phyloP scores from a whole-genome alignment of 768 basidiomycete genomes.

The Pleurotus eryngii region DNA sequence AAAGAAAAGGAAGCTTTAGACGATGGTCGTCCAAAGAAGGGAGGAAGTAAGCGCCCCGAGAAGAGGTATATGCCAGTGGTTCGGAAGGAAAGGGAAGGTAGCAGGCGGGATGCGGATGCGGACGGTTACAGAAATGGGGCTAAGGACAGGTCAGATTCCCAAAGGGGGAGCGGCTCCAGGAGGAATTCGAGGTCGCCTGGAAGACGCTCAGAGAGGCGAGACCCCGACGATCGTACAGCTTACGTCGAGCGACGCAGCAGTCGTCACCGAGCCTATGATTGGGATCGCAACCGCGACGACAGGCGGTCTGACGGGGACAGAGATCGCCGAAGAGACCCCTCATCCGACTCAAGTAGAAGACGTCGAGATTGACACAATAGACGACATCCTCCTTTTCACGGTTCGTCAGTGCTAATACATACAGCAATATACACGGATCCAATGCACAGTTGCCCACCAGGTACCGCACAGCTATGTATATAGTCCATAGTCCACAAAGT shows the following conservation, averaged over 20 bases:
- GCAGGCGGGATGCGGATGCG: not conserved
- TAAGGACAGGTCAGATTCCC: slow-evolving; percentile 5
- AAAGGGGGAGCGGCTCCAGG: slow-evolving; percentile 34
- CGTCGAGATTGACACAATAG: slow-evolving; percentile 15
- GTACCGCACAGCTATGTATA: not conserved
- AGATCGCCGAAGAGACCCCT: slow-evolving; percentile 29
- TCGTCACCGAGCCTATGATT: slow-evolving; percentile 13
- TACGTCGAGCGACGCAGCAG: not conserved
- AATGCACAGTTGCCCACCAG: not conserved
- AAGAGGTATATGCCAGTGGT: slow-evolving; percentile 83
- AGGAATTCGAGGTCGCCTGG: slow-evolving; percentile 49
- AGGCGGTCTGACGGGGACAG: slow-evolving; percentile 28
- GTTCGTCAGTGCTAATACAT: not conserved
- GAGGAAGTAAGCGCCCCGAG: slow-evolving; percentile 47
- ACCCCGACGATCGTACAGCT: slow-evolving; percentile 24
- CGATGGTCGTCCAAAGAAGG: slow-evolving; percentile 58
- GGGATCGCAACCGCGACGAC: slow-evolving; percentile 27
- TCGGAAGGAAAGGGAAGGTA: slow-evolving; percentile 57
- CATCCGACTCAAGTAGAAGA: slow-evolving; percentile 22
- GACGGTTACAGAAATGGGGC: slow-evolving; percentile 10
- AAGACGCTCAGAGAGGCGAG: slow-evolving; percentile 17
- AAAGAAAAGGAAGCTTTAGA: slow-evolving; percentile 78
- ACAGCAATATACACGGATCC: not conserved
- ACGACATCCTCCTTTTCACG: not conserved
- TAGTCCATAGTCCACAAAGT: not conserved